Base-by-base conservation (phyloP, 148 eudicot genomes). In the Dianthus caryophyllus region DNA sequence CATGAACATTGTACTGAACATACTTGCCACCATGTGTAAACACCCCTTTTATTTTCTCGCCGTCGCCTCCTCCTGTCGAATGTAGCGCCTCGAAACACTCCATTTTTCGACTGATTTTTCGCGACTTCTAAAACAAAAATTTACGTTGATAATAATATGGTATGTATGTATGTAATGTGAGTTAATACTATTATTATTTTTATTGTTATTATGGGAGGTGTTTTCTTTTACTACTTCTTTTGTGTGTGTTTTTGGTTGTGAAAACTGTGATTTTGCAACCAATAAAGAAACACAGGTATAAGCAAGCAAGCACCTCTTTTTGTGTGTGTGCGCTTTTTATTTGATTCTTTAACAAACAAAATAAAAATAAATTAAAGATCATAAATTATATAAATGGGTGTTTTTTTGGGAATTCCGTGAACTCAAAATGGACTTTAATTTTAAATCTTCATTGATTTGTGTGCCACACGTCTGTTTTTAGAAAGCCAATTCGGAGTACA, bases 1-100 rank as follows among this genome's bases (percentile, higher is more conserved):
- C 96, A 65, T 77, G 84, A 22, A 90, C 75, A 75, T 90, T 90
- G 72, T 90, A 85, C 54, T 78, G 82, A 20, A 80, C 84, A 49
- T 87, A 90, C 22, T 71, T 67, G 27, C 96, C 96, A 21, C 85
- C 86, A 68, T 89, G 83, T 0, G 82, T 69, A 18, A 73, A 62
- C 16, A 74, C 84, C 0, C 83, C 84, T 74, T 69, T 81, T 22
- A 84, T 71, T 27, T 65, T 78, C 58, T 60, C 51, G 9, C 61
- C 80, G 24, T 73, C 51, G 9, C 61, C 80, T 24, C 69, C 81
- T 48, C 67, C 63, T 30, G 72, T 47, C 48, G 72, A 61, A 54
- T 77, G 76, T 39, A 72, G 24, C 12, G 80, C 76, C 39, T 77
- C 80, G 48, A 77, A 77, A 49, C 80, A 77, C 39, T 77, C 81